Evolutionary conservation across 2,329 filamentous ascomycete species (phyloP), one percentile per base, ranked within the genome.

Genomic region (Tolypocladium ovalisporum): DNA sequence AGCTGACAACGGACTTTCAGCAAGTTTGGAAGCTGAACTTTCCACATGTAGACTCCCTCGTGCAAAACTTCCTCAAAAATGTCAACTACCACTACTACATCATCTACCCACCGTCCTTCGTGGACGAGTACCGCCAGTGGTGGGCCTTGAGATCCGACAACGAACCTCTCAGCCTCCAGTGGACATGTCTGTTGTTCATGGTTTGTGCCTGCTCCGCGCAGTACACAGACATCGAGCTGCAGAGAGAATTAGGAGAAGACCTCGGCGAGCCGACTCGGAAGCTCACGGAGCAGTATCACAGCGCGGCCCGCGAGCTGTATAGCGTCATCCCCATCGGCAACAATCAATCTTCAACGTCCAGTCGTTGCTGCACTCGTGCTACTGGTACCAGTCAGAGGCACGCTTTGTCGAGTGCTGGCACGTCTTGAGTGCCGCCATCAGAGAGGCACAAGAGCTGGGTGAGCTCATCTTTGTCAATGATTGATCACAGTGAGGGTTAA

Each of bases 71-170:
- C 55, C 62, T 74, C 17, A 64, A 66, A 53, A 65, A 67, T 44
- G 71, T 70, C 59, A 74, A 74, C 58, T 73, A 65, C 53, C 71
- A 73, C 58, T 71, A 72, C 64, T 74, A 74, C 58, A 69, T 73
- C 54, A 61, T 73, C 36, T 72, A 74, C 56, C 69, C 72, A 0
- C 60, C 66, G 0, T 62, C 64, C 6, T 73, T 74, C 39, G 36
- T 72, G 17, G 66, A 69, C 39, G 70, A 73, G 29, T 74, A 74
- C 49, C 62, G 67, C 37, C 57, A 61, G 17, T 74, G 72, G 72
- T 74, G 71, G 69, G 55, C 59, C 19, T 59, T 62, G 27, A 65
- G 70, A 36, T 61, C 64, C 44, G 65, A 65, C 15, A 61, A 64
- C 34, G 62, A 62, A 24, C 70, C 69, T n/a, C 63, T 74, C 1